Conservation (phyloP, 2,329 filamentous ascomycete genomes). For the Chaetomium sp. region DNA sequence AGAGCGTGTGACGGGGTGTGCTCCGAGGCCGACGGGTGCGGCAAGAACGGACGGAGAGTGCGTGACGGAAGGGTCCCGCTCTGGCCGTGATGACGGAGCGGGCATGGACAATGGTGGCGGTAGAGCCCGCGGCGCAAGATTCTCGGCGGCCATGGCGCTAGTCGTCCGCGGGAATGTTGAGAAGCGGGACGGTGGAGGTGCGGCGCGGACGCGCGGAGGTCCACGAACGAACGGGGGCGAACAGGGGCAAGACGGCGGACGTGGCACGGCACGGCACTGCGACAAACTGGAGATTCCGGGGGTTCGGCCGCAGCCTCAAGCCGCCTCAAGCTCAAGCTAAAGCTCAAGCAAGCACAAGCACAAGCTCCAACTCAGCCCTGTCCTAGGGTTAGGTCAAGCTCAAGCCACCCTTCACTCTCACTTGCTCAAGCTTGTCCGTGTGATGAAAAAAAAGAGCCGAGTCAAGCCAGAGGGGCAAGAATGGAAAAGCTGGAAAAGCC, state of each 20-base stretch:
- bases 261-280: constrained; percentile 14
- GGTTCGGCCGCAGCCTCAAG: too few species aligned
- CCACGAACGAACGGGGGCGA: not conserved
- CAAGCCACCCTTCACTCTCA: too few species aligned
- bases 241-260: constrained; percentile 2
- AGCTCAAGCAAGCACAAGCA: not conserved
- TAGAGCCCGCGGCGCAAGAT: constrained; percentile 18
- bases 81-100: constrained; percentile 13
- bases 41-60: constrained; percentile 12
- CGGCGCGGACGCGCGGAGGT: not conserved
- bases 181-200: constrained; percentile 3
- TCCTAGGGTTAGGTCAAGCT: not conserved
- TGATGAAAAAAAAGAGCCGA: not conserved
- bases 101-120: constrained; percentile 12
- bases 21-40: constrained; percentile 13
- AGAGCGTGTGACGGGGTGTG: constrained; percentile 12
- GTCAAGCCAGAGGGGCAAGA: not conserved
- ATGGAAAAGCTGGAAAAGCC: not conserved
- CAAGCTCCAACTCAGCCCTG: not conserved
- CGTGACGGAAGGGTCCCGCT: constrained; percentile 18
- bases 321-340: too few species aligned
- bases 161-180: not conserved
- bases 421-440: too few species aligned
- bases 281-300: not conserved
- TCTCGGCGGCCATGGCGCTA: constrained; percentile 22